These are phyloP conservation scores for rapeseed (Brassica napus) DNA, from an alignment of 345 rosid genomes.

Conservation along the genomic window DNA sequence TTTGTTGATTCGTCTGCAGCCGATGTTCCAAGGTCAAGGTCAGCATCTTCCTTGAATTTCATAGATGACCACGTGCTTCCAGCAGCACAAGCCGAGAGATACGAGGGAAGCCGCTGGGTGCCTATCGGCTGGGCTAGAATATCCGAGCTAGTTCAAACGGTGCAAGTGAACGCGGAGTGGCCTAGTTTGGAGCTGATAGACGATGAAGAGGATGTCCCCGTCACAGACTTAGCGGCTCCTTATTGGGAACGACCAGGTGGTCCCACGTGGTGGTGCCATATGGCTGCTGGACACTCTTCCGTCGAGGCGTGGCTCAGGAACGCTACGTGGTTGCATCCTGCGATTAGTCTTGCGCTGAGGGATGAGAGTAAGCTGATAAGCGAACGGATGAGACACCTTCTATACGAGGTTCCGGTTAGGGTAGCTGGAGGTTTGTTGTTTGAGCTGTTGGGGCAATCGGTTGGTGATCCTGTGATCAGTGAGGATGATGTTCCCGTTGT, in stretches of 20 bases:
- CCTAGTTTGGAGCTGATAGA: slow-evolving; percentile 51
- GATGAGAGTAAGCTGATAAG: slow-evolving; percentile 85
- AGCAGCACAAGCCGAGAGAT: slow-evolving; percentile 46
- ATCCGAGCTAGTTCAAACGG: slow-evolving; percentile 62
- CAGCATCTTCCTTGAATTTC: slow-evolving; percentile 43
- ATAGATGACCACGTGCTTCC: slow-evolving; percentile 42
- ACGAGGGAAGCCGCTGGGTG: slow-evolving; percentile 72
- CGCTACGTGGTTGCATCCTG: slow-evolving; percentile 98
- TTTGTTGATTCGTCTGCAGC: slow-evolving; percentile 35
- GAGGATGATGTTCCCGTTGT: slow-evolving; percentile 97
- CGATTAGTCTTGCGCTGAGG: slow-evolving; percentile 84
- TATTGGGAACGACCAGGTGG: slow-evolving; percentile 94
- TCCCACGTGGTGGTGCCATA: slow-evolving; percentile 95
- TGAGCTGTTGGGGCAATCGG: slow-evolving; percentile 98
- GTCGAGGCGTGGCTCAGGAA: slow-evolving; percentile 66
- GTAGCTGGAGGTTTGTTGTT: slow-evolving; percentile 97
- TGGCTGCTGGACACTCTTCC: slow-evolving; percentile 58
- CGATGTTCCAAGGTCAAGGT: slow-evolving; percentile 31
- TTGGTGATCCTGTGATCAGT: slow-evolving; percentile 79
- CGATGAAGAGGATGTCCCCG: slow-evolving; percentile 64
- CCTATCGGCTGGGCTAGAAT: slow-evolving; percentile 95
- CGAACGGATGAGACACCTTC: slow-evolving; percentile 89
- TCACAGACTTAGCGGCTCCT: slow-evolving; percentile 92
- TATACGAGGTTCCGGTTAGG: slow-evolving; percentile 96
- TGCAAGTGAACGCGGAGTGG: slow-evolving; percentile 74